These are phyloP conservation scores for Osmanthus fragrans DNA, from an alignment of 257 asterid genomes.

Conservation along the genomic window DNA sequence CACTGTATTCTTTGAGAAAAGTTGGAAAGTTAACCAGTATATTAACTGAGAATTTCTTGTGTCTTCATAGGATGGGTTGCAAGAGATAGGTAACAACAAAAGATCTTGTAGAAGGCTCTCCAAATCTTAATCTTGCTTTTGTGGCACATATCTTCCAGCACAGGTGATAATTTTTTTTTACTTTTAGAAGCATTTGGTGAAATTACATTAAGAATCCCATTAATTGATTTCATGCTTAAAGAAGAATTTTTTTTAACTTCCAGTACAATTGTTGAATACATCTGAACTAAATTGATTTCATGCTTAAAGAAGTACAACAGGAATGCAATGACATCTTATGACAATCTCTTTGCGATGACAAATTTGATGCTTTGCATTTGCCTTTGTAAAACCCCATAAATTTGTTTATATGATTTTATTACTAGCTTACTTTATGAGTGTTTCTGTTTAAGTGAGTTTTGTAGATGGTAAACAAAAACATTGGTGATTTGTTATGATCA, in stretches of 20 bases:
- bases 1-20: not conserved
- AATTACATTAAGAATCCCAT: not conserved
- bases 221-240: not conserved
- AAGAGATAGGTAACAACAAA: slow-evolving; percentile 92
- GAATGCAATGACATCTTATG: not conserved
- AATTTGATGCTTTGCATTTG: not conserved
- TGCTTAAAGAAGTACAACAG: not conserved
- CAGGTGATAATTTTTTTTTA: slow-evolving; percentile 46
- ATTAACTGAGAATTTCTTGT: not conserved
- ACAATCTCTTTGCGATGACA: not conserved
- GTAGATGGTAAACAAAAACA: not conserved
- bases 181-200: not conserved
- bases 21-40: not conserved
- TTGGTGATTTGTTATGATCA: not conserved
- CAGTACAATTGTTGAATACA: too few relatives aligned
- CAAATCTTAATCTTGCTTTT: slow-evolving; percentile 97
- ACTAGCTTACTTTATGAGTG: too few relatives aligned
- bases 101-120: slow-evolving; percentile 95
- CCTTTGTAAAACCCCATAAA: too few relatives aligned
- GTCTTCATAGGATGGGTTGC: slow-evolving; percentile 74
- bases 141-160: slow-evolving; percentile 98
- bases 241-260: too few relatives aligned
- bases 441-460: too few relatives aligned
- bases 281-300: too few relatives aligned
- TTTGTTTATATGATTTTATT: not conserved